These are phyloP conservation scores for Hypoxylon intermedium DNA, from an alignment of 495 filamentous ascomycete genomes.

Conservation along the genomic window DNA sequence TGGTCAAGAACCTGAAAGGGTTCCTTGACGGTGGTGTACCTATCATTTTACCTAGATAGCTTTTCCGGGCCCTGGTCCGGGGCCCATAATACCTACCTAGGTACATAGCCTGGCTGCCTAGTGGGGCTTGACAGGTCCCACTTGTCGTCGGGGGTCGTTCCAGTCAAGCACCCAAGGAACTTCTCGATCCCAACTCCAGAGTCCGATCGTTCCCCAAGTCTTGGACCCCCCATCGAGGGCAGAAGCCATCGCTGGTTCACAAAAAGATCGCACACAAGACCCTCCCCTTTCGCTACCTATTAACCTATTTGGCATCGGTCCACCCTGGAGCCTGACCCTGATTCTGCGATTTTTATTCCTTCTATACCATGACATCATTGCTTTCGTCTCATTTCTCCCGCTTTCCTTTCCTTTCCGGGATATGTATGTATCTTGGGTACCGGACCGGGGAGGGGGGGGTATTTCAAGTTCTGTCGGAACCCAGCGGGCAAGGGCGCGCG, in stretches of 20 bases:
- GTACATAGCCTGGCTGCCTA: too few relatives aligned
- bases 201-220: slow-evolving; percentile 16
- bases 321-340: slow-evolving; percentile 21
- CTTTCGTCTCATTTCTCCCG: slow-evolving; percentile 24
- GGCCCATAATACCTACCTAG: too few relatives aligned
- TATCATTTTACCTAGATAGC: too few relatives aligned
- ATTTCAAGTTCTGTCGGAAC: neutral
- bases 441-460: too few relatives aligned
- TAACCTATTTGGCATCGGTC: slow-evolving; percentile 12
- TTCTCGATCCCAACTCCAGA: neutral
- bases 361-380: slow-evolving; percentile 28
- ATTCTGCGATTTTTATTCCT: slow-evolving; percentile 26
- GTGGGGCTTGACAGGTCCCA: too few relatives aligned
- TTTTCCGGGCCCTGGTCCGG: slow-evolving; percentile 12
- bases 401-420: slow-evolving; percentile 14
- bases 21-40: neutral
- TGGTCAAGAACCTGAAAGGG: too few relatives aligned
- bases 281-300: slow-evolving; percentile 8
- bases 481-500: too few relatives aligned
- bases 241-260: slow-evolving; percentile 2
- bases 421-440: slow-evolving; percentile 6
- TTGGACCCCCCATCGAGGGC: neutral
- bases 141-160: too few relatives aligned
- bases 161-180: too few relatives aligned
- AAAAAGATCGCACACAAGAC: slow-evolving; percentile 18